A percentile compares a stretch with the other conserved stretches of the same genome.
Evolutionary conservation across 2,329 filamentous ascomycete genomes (phyloP).

Genomic region (Scytalidium lignicola): DNA sequence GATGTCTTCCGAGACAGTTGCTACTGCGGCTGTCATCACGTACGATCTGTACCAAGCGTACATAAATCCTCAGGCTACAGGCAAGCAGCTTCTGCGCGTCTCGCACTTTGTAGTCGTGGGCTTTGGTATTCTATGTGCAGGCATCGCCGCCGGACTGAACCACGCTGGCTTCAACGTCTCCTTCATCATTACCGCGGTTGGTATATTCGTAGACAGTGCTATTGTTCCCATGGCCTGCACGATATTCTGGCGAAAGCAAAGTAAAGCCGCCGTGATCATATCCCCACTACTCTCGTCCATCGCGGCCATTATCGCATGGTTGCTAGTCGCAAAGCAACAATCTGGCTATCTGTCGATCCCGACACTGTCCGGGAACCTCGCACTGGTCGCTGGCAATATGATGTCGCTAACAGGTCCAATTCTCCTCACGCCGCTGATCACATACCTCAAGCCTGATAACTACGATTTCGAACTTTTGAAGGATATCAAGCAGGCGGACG

Average conservation of each 20-base stretch:
- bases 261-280: conserved; percentile 16
- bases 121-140: conserved; percentile 41
- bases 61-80: conserved; percentile 39
- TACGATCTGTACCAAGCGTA: conserved; percentile 46
- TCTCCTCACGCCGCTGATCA: conserved; percentile 18
- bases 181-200: conserved; percentile 24
- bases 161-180: conserved; percentile 45
- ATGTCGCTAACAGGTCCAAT: conserved; percentile 14
- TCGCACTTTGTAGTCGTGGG: conserved; percentile 41
- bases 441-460: conserved; percentile 16
- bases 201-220: conserved; percentile 13
- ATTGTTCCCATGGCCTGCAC: conserved; percentile 26
- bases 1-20: conserved; percentile 74
- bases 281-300: conserved; percentile 17
- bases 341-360: conserved; percentile 28
- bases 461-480: conserved; percentile 21
- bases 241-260: conserved; percentile 26
- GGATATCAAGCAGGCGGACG: conserved; percentile 8
- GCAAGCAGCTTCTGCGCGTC: conserved; percentile 36
- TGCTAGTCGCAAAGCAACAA: conserved; percentile 29
- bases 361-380: conserved; percentile 10
- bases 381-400: conserved; percentile 21
- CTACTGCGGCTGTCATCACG: conserved; percentile 48
- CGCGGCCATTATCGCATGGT: conserved; percentile 25
- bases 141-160: conserved; percentile 40